Percentiles rank a stretch among this genome's conserved stretches.
Conservation (phyloP, 306 rosid genomes). For the Prunus salicina region DNA sequence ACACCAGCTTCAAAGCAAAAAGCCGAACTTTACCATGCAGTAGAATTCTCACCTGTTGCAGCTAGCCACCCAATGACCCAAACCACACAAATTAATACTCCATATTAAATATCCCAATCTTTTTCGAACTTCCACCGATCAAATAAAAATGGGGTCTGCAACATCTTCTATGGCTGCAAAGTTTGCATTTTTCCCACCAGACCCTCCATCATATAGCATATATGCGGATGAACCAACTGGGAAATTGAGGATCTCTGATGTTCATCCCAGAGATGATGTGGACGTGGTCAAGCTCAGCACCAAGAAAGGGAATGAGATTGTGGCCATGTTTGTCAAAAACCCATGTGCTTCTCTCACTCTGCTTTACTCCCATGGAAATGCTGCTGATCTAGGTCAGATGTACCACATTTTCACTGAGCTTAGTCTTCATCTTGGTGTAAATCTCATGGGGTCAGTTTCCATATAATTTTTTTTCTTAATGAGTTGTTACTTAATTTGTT, state of each 20-base stretch:
- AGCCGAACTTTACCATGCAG: slow-evolving; percentile 22
- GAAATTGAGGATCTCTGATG: slow-evolving; percentile 48
- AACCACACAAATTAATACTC: neutral
- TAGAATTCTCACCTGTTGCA: neutral
- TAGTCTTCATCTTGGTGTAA: slow-evolving; percentile 58
- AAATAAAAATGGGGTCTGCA: slow-evolving; percentile 56
- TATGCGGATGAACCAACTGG: slow-evolving; percentile 36
- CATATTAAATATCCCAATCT: neutral
- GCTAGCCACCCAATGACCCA: neutral
- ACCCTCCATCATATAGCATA: slow-evolving; percentile 48
- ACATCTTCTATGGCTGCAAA: slow-evolving; percentile 72
- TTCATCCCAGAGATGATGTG: slow-evolving; percentile 52
- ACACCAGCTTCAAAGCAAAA: neutral
- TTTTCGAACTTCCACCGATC: neutral
- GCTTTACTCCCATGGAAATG: slow-evolving; percentile 76
- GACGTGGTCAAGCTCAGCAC: slow-evolving; percentile 53
- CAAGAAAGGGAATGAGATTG: slow-evolving; percentile 60
- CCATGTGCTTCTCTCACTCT: slow-evolving; percentile 54
- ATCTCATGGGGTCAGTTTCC: slow-evolving; percentile 62
- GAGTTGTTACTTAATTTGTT: neutral
- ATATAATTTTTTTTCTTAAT: neutral
- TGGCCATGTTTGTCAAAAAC: slow-evolving; percentile 54
- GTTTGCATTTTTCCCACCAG: slow-evolving; percentile 65
- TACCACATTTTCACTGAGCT: slow-evolving; percentile 54
- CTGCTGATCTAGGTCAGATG: slow-evolving; percentile 77